Evolutionary conservation across 2,329 filamentous ascomycete species (phyloP).

Genomic region (Hansfordia pulvinata): DNA sequence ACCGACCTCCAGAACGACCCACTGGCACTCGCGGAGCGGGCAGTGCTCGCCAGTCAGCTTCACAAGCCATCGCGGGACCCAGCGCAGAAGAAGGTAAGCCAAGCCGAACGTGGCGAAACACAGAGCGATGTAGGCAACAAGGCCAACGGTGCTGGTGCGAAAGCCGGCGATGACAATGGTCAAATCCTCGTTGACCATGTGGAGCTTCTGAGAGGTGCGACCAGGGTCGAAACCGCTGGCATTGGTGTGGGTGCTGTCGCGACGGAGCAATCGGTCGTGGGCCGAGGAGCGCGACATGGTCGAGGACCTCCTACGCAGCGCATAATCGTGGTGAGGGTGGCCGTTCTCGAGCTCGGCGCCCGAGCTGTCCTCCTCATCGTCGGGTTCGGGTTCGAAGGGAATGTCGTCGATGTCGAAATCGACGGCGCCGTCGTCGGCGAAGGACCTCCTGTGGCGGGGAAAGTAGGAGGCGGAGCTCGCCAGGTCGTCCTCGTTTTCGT

Average conservation of each 20-base stretch:
- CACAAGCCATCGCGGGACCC: conserved; percentile 82
- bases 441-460: no score
- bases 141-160: conserved; percentile 59
- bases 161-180: conserved; percentile 92
- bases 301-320: conserved; percentile 48
- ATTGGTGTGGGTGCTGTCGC: conserved; percentile 56
- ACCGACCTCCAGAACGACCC: conserved; percentile 78
- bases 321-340: conserved; percentile 28
- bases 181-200: conserved; percentile 85
- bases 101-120: conserved; percentile 64
- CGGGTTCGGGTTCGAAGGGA: conserved; percentile 12
- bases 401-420: conserved; percentile 17
- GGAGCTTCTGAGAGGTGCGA: conserved; percentile 75
- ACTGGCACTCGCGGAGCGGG: conserved; percentile 62
- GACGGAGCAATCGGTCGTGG: conserved; percentile 54
- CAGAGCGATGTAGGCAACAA: conserved; percentile 51
- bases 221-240: conserved; percentile 48
- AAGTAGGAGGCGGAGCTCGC: no score
- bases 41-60: conserved; percentile 56
- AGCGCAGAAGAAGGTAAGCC: conserved; percentile 74
- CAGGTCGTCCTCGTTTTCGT: conserved; percentile 26
- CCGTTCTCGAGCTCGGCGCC: conserved; percentile 26
- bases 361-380: conserved; percentile 20
- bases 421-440: conserved; percentile 18
- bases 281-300: conserved; percentile 41